Evolutionary conservation across 1,284 basidiomycete genomes (phyloP).

Genomic region (Cerioporus squamosus): DNA sequence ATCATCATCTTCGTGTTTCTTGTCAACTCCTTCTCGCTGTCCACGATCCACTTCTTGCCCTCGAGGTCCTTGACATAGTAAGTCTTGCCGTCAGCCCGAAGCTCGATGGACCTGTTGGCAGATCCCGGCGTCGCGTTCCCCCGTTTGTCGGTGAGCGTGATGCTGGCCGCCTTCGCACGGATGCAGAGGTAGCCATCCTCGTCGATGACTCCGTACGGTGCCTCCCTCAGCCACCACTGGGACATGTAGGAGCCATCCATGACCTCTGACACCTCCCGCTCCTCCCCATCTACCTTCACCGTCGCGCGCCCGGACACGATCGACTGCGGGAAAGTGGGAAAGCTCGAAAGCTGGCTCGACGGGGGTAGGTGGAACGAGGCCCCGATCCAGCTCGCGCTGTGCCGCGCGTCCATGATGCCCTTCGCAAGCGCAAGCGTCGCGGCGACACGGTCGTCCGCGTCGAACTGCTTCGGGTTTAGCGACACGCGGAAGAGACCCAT

Average conservation of each 20-base stretch:
- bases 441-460: constrained; percentile 25
- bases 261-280: constrained; percentile 6
- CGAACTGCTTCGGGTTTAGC: constrained; percentile 21
- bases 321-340: constrained; percentile 15
- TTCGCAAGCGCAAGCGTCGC: constrained; percentile 29
- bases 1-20: not conserved
- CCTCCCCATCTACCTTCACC: not conserved
- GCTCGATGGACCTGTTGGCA: not conserved
- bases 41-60: constrained; percentile 6
- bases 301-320: constrained; percentile 11
- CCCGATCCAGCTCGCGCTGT: constrained; percentile 15
- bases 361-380: constrained; percentile 15
- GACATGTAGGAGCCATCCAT: constrained; percentile 13
- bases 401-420: constrained; percentile 8
- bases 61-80: constrained; percentile 6
- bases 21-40: not conserved
- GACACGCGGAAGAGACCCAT: constrained; percentile 34
- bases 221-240: constrained; percentile 8
- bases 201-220: constrained; percentile 13
- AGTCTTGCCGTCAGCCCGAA: not conserved
- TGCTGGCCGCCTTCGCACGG: not conserved
- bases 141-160: not conserved
- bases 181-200: constrained; percentile 13
- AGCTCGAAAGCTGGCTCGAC: constrained; percentile 10
- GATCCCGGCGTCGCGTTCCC: constrained; percentile 7